Base-by-base conservation (phyloP, 306 rosid species). In the Senna tora region DNA sequence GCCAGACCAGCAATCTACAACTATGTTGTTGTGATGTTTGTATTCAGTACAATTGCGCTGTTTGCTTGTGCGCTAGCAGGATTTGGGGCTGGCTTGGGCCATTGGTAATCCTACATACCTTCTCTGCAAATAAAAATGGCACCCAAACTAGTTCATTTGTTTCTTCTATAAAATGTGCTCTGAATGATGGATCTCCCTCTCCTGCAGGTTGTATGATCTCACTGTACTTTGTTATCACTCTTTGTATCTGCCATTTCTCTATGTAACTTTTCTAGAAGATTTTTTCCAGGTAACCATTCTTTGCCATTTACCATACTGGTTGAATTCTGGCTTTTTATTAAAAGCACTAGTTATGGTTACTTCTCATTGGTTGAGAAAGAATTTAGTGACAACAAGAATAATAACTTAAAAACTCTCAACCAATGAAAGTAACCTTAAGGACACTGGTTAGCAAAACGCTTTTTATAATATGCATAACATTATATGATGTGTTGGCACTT, bases 1-100 rank as follows among this genome's bases (percentile, higher is more conserved):
- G 96, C 96, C 47, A 85, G 91, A 77, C 87, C 91, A 58, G 80
- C 90, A 42, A 84, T 87, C 81, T 82, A 85, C 74, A 84, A 89
- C 73, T 91, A 89, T 71, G 77, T 81, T 4, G 76, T 79, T 43
- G 21, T 80, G 42, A 89, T 91, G 97, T 91, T 91, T 49, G 69
- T 81, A 17, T 66, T 79, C 56, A 78, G 83, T 69, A 75, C 81
- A 39, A 56, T 79, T 50, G 78, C 86, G 7, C 46, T 81, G 34
- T 81, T 87, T 63, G 87, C 90, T 75, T 85, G 90, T 61, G 93
- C 76, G 47, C 75, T 89, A 49, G 89, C 91, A 11, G 84, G 76
- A 34, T 14, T 82, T 32, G 90, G 88, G 7, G 58, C 73, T 14
- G 54, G 83, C 71, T 79, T 89, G 19, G 96, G 97, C 69, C 82